A percentile compares a stretch with the other conserved stretches of the same genome.
Evolutionary conservation across 2,329 filamentous ascomycete species (phyloP).

Genomic region (Saccharata proteae): DNA sequence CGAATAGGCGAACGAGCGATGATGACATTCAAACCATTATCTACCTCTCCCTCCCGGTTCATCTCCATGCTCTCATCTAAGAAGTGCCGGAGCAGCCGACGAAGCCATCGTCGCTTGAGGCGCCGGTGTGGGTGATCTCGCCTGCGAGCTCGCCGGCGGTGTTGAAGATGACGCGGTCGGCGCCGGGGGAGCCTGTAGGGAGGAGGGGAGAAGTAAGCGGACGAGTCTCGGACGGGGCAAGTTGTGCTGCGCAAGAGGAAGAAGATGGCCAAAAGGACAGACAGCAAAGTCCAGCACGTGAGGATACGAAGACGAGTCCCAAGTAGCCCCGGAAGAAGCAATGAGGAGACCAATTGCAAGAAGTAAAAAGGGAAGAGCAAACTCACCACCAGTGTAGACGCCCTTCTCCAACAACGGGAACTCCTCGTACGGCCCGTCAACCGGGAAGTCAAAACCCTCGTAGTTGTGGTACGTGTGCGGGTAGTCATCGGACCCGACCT

Average conservation of each 20-base stretch:
- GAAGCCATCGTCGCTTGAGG: slow-evolving; percentile 55
- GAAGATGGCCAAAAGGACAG: too few relatives aligned
- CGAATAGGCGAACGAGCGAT: too few relatives aligned
- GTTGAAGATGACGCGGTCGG: slow-evolving; percentile 57
- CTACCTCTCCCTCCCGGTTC: too few relatives aligned
- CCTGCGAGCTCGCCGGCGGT: slow-evolving; percentile 44
- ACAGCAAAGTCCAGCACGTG: too few relatives aligned
- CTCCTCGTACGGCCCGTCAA: slow-evolving; percentile 49
- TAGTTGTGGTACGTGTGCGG: slow-evolving; percentile 51
- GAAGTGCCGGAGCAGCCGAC: slow-evolving; percentile 43
- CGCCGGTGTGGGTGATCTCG: slow-evolving; percentile 58
- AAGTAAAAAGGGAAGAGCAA: not conserved
- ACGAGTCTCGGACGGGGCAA: too few relatives aligned
- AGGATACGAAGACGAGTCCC: too few relatives aligned
- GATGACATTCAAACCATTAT: too few relatives aligned
- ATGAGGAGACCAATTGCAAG: too few relatives aligned
- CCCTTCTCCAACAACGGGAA: slow-evolving; percentile 45
- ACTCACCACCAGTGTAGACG: slow-evolving; percentile 44
- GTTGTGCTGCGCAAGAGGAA: too few relatives aligned
- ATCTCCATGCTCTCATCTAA: slow-evolving; percentile 10
- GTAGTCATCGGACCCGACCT: slow-evolving; percentile 34
- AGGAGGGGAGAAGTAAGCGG: too few relatives aligned
- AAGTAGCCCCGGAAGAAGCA: too few relatives aligned
- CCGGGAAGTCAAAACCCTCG: slow-evolving; percentile 49
- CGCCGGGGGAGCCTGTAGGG: slow-evolving; percentile 48